phyloP scores from a whole-genome alignment of 2,329 filamentous ascomycete species.

The Amylocarpus encephaloides region DNA sequence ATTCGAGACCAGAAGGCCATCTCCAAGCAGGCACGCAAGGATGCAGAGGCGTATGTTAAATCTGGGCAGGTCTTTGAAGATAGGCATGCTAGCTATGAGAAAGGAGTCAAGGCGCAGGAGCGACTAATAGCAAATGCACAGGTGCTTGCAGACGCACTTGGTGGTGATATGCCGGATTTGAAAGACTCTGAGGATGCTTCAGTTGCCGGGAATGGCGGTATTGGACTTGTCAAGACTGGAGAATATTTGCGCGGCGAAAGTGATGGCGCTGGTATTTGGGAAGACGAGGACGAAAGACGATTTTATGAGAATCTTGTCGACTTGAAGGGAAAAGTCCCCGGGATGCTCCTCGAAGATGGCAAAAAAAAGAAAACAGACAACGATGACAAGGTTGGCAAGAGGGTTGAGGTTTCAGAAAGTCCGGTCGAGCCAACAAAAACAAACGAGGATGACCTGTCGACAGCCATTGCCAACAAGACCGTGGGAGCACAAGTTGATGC shows the following conservation, averaged over 20 bases:
- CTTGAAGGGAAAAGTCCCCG: constrained; percentile 89
- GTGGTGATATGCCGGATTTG: constrained; percentile 88
- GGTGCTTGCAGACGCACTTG: constrained; percentile 79
- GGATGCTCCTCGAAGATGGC: constrained; percentile 84
- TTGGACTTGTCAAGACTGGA: constrained; percentile 88
- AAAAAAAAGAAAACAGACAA: constrained; percentile 86
- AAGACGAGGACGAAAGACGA: constrained; percentile 93
- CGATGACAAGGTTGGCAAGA: constrained; percentile 80
- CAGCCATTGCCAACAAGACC: constrained; percentile 93
- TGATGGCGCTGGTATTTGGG: constrained; percentile 93
- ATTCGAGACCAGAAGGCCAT: constrained; percentile 89
- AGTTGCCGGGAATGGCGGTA: constrained; percentile 63
- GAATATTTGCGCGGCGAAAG: constrained; percentile 87
- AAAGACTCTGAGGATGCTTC: constrained; percentile 72
- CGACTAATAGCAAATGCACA: constrained; percentile 87
- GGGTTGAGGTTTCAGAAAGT: constrained; percentile 48
- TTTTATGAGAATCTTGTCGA: constrained; percentile 98
- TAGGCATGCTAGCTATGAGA: constrained; percentile 91
- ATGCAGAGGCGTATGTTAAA: constrained; percentile 96
- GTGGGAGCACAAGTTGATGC: constrained; percentile 96
- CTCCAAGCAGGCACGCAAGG: constrained; percentile 79
- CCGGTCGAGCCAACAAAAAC: constrained; percentile 42
- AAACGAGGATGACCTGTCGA: constrained; percentile 73
- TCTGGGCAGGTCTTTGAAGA: constrained; percentile 98
- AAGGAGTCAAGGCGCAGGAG: constrained; percentile 85